Evolutionary conservation across 1,139 yeast genomes (phyloP).

Genomic region (Meyerozyma carpophila): DNA sequence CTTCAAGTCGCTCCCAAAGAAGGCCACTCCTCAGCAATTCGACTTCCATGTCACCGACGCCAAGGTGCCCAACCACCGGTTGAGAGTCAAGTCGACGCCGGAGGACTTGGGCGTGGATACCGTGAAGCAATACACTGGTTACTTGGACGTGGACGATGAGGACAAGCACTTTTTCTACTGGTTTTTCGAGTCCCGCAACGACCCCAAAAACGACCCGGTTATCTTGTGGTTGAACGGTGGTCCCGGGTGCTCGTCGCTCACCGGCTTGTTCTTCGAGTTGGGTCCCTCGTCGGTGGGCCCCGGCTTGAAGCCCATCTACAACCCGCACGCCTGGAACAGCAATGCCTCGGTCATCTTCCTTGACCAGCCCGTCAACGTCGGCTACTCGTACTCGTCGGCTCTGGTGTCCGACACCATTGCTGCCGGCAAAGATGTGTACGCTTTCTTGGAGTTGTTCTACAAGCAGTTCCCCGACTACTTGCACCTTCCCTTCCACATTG

Average conservation of each 20-base stretch:
- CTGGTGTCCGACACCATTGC: slow-evolving; percentile 72
- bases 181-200: slow-evolving; percentile 88
- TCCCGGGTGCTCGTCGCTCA: slow-evolving; percentile 85
- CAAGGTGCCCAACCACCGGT: slow-evolving; percentile 48
- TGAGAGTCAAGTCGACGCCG: slow-evolving; percentile 60
- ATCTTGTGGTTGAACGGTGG: slow-evolving; percentile 90
- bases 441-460: slow-evolving; percentile 85
- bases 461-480: slow-evolving; percentile 84
- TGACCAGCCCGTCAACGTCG: slow-evolving; percentile 94
- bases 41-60: slow-evolving; percentile 48
- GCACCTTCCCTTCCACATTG: slow-evolving; percentile 78
- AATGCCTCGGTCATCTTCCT: slow-evolving; percentile 88
- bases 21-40: slow-evolving; percentile 35
- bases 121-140: slow-evolving; percentile 82
- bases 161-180: slow-evolving; percentile 80
- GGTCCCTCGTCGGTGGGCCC: slow-evolving; percentile 77
- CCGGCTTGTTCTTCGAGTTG: slow-evolving; percentile 87
- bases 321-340: slow-evolving; percentile 82
- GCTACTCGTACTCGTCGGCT: slow-evolving; percentile 71
- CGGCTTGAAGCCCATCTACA: slow-evolving; percentile 63
- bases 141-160: slow-evolving; percentile 76
- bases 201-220: slow-evolving; percentile 79
- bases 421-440: slow-evolving; percentile 91
- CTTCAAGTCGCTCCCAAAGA: slow-evolving; percentile 47
- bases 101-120: slow-evolving; percentile 65